Percentiles rank a stretch among this genome's conserved stretches.
These are phyloP conservation scores for Trichoderma sp. DNA, from an alignment of 2,329 filamentous ascomycete species.

Conservation along the genomic window DNA sequence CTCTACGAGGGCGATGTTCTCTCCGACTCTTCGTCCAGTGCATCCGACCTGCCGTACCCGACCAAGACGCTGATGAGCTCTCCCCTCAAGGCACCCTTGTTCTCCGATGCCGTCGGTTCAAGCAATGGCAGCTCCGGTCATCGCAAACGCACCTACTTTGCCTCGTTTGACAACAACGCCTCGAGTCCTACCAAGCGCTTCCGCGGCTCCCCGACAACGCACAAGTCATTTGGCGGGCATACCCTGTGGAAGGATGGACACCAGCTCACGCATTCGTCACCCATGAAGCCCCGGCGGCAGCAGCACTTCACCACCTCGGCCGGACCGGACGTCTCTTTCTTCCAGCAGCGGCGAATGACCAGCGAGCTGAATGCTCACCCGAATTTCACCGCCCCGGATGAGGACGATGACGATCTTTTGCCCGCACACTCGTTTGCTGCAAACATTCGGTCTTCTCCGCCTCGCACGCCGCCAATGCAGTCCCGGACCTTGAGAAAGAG, in stretches of 20 bases:
- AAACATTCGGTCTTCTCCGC: conserved; percentile 73
- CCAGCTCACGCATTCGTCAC: conserved; percentile 80
- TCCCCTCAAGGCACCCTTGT: conserved; percentile 76
- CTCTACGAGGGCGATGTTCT: conserved; percentile 69
- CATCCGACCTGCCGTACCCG: conserved; percentile 73
- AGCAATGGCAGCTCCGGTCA: conserved; percentile 66
- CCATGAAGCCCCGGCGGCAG: conserved; percentile 73
- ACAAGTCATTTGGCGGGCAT: conserved; percentile 56
- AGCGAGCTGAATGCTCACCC: conserved; percentile 56
- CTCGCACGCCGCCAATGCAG: conserved; percentile 74
- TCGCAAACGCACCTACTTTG: conserved; percentile 62
- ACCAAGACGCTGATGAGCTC: conserved; percentile 74
- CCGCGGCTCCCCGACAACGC: conserved; percentile 58
- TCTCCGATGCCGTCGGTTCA: conserved; percentile 77
- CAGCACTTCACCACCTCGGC: conserved; percentile 70
- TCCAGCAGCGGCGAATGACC: conserved; percentile 66
- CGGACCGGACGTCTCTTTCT: conserved; percentile 75
- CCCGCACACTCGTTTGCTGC: conserved; percentile 71
- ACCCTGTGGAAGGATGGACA: conserved; percentile 71
- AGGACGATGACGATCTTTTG: conserved; percentile 81
- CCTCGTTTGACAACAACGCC: conserved; percentile 54
- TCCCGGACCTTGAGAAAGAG: conserved; percentile 50
- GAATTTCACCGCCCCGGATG: conserved; percentile 62
- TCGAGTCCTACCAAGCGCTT: conserved; percentile 67
- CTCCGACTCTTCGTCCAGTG: conserved; percentile 83